phyloP scores from a whole-genome alignment of 805 yeast genomes.

The Brettanomyces bruxellensis region DNA sequence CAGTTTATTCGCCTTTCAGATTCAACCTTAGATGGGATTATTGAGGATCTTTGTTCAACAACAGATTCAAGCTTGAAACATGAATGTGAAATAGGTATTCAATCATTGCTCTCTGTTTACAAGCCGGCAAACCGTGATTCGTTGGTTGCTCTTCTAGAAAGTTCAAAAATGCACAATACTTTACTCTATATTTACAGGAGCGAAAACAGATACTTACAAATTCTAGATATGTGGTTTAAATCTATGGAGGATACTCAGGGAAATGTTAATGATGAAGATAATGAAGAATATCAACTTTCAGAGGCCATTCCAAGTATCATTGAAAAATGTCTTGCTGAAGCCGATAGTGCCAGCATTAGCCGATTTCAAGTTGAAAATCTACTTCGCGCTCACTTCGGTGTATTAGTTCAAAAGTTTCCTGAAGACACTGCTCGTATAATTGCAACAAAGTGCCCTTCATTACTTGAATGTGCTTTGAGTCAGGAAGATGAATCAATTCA shows the following conservation, averaged over 20 bases:
- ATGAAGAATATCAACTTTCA: conserved; percentile 15
- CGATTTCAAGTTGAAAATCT: conserved; percentile 17
- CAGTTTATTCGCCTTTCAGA: conserved; percentile 76
- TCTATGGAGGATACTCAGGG: conserved; percentile 6
- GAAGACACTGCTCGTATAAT: conserved; percentile 29
- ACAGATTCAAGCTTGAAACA: conserved; percentile 27
- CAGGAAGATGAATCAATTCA: conserved; percentile 16
- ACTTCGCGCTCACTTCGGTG: conserved; percentile 21
- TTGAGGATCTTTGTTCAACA: conserved; percentile 40
- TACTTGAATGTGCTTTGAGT: conserved; percentile 31
- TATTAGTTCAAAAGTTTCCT: conserved; percentile 23
- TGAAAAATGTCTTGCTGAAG: conserved; percentile 14
- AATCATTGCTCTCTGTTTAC: conserved; percentile 58
- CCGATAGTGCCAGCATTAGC: conserved; percentile 9
- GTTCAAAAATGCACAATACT: conserved; percentile 50
- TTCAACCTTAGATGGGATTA: conserved; percentile 37
- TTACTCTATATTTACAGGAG: conserved; percentile 47
- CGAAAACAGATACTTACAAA: conserved; percentile 43
- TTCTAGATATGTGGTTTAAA: conserved; percentile 45
- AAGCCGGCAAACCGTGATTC: conserved; percentile 45
- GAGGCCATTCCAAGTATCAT: conserved; percentile 23
- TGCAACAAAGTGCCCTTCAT: conserved; percentile 25
- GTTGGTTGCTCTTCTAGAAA: conserved; percentile 41
- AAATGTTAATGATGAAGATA: background rate
- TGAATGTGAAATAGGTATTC: conserved; percentile 72